Evolutionary conservation across 192 early-diverging fungal species (phyloP), one percentile per base, ranked within the genome.

Genomic region (Helicostylum pulchrum): DNA sequence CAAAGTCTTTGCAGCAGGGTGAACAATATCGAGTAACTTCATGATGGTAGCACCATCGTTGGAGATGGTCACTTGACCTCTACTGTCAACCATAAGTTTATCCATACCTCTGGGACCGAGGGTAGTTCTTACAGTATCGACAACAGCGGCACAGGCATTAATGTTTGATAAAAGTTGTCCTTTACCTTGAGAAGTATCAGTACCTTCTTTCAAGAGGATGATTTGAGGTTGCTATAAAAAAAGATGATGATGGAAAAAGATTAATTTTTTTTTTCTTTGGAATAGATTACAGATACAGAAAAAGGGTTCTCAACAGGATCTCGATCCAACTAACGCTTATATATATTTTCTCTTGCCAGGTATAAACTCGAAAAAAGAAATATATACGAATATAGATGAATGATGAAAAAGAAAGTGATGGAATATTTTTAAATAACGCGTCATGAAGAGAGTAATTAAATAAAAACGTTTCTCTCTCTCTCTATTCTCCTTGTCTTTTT

Each of bases 31-130:
- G 62, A 99, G 80, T 51, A 98, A 81, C 79, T 91, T 93, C 87
- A 99, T 90, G 73, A 99, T 99, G 11, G 97, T 99, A 2, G 97
- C 97, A 49, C 97, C 97, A 78, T 99, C 97, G 76, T 99, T 99
- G 26, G 95, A 98, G 69, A 98, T 98, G 12, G 95, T 98, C 32
- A 95, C 95, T 47, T 85, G 69, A 44, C 90, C 90, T 70, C 90
- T 91, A 56, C 84, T 83, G 72, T 97, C 95, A 48, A 98, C 95
- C 64, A 99, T 98, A 51, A 99, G 81, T 82, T 99, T 99, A 77
- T 99, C 97, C 97, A 99, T 99, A 58, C 97, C 97, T 61, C 95
- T 85, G 36, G 97, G 97, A 47, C 97, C 97, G 39, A 99, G 85
- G 21, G 97, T 98, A 5, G 95, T 97, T 65, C 93, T 86, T 68